phyloP scores from a whole-genome alignment of 768 basidiomycete species.

The Mycena rosella region DNA sequence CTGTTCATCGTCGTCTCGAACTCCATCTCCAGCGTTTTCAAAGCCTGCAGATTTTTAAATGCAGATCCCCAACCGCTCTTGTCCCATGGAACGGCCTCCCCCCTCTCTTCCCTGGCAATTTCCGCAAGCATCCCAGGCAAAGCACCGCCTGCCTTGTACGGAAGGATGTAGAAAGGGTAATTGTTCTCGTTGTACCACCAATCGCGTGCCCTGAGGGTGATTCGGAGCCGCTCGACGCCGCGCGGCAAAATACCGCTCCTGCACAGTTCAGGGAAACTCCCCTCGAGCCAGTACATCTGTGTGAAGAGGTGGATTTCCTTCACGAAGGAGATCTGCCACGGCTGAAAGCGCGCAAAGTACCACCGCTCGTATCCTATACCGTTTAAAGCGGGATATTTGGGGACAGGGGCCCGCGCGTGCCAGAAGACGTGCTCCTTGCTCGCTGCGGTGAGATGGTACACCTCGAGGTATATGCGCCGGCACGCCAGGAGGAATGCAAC shows the following conservation, averaged over 20 bases:
- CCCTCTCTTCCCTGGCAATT: slow-evolving; percentile 8
- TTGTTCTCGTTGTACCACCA: slow-evolving; percentile 22
- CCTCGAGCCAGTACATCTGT: slow-evolving; percentile 28
- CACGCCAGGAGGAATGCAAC: slow-evolving; percentile 14
- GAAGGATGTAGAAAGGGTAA: slow-evolving; percentile 15
- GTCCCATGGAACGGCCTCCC: slow-evolving; percentile 11
- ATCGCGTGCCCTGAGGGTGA: slow-evolving; percentile 12
- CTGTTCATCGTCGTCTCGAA: slow-evolving; percentile 17
- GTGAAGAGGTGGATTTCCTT: slow-evolving; percentile 14
- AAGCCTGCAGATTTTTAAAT: too few species aligned
- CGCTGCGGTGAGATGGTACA: slow-evolving; percentile 19
- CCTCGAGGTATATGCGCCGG: slow-evolving; percentile 27
- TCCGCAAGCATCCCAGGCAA: slow-evolving; percentile 6
- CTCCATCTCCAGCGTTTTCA: too few species aligned
- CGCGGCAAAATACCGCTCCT: slow-evolving; percentile 4
- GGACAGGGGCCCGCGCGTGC: slow-evolving; percentile 2
- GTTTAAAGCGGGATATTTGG: too few species aligned
- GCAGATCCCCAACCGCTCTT: slow-evolving; percentile 20
- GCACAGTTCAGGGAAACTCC: slow-evolving; percentile 1
- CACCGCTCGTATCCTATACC: slow-evolving; percentile 6
- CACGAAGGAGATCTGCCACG: too few species aligned
- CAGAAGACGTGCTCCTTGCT: slow-evolving; percentile 22
- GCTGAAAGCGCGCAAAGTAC: too few species aligned
- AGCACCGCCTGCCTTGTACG: slow-evolving; percentile 12
- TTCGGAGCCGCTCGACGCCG: slow-evolving; percentile 14